Conservation (phyloP, 2,329 filamentous ascomycete genomes). For the Diaporthe citrichinensis region DNA sequence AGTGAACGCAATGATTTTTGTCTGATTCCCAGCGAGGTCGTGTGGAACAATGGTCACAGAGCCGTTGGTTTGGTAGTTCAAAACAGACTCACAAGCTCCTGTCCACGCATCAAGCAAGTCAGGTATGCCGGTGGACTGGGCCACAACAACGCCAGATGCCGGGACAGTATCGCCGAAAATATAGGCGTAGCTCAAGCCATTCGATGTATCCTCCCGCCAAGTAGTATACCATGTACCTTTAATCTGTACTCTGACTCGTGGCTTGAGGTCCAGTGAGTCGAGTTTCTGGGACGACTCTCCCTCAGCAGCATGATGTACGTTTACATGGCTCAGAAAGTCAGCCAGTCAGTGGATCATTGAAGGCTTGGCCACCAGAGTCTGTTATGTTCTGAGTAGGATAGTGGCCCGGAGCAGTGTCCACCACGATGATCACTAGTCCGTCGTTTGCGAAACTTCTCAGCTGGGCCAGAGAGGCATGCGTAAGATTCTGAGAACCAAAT, state of each 20-base stretch:
- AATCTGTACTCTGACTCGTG: not conserved
- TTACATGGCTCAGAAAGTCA: constrained; percentile 11
- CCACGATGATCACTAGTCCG: constrained; percentile 59
- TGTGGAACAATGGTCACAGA: constrained; percentile 12
- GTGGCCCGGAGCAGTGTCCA: not conserved
- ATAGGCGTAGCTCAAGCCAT: constrained; percentile 13
- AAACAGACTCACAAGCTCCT: not conserved
- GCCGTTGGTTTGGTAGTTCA: not conserved
- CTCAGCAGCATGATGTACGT: constrained; percentile 21
- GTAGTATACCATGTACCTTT: constrained; percentile 34
- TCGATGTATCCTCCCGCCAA: constrained; percentile 22
- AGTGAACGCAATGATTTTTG: constrained; percentile 19
- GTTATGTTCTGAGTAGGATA: not conserved
- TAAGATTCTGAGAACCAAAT: constrained; percentile 43
- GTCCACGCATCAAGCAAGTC: constrained; percentile 56
- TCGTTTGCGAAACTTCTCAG: constrained; percentile 49
- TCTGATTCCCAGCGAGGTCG: constrained; percentile 29
- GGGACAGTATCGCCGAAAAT: constrained; percentile 9
- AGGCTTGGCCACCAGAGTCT: not conserved
- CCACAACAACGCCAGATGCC: not conserved
- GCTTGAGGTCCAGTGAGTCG: not conserved
- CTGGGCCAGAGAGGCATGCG: constrained; percentile 11
- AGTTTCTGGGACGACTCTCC: constrained; percentile 1
- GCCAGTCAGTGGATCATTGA: not conserved
- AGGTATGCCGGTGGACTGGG: constrained; percentile 17